These are phyloP conservation scores for Aureobasidium sp. DNA, from an alignment of 2,329 filamentous ascomycete genomes.

Conservation along the genomic window DNA sequence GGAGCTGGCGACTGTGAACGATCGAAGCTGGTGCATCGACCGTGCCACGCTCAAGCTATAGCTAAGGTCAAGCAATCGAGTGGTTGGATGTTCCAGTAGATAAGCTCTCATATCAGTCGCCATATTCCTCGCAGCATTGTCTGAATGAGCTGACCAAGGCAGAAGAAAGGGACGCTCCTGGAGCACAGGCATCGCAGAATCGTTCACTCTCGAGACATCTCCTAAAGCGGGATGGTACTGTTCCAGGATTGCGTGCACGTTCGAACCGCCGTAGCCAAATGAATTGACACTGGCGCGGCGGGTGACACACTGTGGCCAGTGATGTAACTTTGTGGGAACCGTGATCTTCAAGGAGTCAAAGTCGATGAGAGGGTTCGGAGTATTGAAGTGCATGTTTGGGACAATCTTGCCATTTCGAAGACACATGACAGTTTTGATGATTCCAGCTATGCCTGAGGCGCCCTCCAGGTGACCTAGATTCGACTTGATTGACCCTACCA, in stretches of 20 bases:
- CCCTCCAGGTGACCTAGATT: not conserved
- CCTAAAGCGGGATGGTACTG: no score
- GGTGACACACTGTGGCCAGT: not conserved
- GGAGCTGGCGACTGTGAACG: no score
- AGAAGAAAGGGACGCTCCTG: no score
- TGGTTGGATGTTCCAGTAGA: no score
- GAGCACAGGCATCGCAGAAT: no score
- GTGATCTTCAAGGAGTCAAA: not conserved
- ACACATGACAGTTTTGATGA: not conserved
- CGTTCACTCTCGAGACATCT: no score
- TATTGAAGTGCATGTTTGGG: not conserved
- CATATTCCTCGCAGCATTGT: no score
- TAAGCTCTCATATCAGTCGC: no score
- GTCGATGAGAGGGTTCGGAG: not conserved
- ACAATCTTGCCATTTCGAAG: not conserved
- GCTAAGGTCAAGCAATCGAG: no score
- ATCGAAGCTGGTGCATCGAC: no score
- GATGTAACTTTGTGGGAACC: not conserved
- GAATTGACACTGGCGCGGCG: not conserved
- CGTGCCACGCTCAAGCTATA: no score
- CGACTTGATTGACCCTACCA: not conserved
- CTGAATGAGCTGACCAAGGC: no score
- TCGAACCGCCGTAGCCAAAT: not conserved
- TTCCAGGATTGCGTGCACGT: not conserved
- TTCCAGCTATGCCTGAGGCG: not conserved